Base-by-base conservation (phyloP, 2,329 filamentous ascomycete species). In the Sporothrix pseudoabietina region DNA sequence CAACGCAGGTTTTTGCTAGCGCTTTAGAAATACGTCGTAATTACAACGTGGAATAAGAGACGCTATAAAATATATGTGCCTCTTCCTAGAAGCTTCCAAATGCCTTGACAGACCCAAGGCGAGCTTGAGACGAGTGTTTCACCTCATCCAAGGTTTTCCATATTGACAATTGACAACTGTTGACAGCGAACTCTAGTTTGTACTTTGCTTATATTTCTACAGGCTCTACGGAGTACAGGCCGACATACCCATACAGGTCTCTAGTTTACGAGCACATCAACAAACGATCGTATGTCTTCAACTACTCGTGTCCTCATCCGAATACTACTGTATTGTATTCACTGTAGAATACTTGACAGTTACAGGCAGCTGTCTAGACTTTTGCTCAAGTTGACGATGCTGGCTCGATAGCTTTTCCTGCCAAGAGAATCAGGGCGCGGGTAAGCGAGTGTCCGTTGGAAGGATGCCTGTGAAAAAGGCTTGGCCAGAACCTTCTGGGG, bases 381-480 rank as follows among this genome's bases (percentile, higher is more conserved):
- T 54, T 19, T 57, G 55, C 30, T 57, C 8, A 57, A 57, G 55
- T 57, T 32, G 55, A 26, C 10, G 55, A 59, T 59, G 55, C 55
- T 14, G 55, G 39, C 30, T n/a, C 35, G 19, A 44, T 41, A 63
- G 44, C 59, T 63, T 59, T 59, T 41, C 12, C 39, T n/a, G 61
- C 61, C 61, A 66, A 66, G 61, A 30, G 35, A 22, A 66, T 47
- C 30, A 66, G 61, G 39, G 61, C 59, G 22, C 61, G 61, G 61
- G 26, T 14, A 26, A 39, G 12, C 2, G 14, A 47, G 12, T 9
- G 61, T 2, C 61, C 39, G 39, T 44, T 30, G 52, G n/a, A 66
- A 47, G 61, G n/a, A 8, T 66, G 61, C 61, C 57, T n/a, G 32
- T 12, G 0, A 63, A 49, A 63, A 41, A 63, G 55, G 30, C 55